These are phyloP conservation scores for Pezicula rhizophila DNA, from an alignment of 2,329 filamentous ascomycete species.

Conservation along the genomic window DNA sequence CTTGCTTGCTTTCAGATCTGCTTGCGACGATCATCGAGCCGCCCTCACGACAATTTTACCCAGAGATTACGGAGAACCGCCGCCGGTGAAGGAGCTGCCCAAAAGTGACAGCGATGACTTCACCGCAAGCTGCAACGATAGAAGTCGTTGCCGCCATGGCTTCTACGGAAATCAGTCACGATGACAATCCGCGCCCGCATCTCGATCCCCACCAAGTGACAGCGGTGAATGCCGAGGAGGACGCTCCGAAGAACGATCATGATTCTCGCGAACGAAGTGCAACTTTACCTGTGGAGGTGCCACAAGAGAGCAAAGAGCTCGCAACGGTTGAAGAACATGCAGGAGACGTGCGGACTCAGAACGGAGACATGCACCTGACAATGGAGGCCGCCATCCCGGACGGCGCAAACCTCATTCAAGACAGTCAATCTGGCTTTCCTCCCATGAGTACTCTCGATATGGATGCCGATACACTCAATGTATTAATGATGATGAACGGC, in stretches of 20 bases:
- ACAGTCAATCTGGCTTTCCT: constrained; percentile 1
- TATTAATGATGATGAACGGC: neutral
- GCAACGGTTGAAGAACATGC: neutral
- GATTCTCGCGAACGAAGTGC: neutral
- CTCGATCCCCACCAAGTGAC: constrained; percentile 7
- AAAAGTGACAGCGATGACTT: constrained; percentile 29
- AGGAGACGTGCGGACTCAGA: neutral
- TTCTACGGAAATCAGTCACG: constrained; percentile 4
- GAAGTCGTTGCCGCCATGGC: constrained; percentile 13
- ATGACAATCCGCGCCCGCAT: constrained; percentile 4
- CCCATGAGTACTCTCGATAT: neutral
- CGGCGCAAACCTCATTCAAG: constrained; percentile 4
- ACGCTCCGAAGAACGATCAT: neutral
- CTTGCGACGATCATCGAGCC: neutral
- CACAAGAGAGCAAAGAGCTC: neutral
- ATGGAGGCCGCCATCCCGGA: constrained; percentile 1
- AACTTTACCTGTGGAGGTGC: neutral
- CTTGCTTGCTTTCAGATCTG: neutral
- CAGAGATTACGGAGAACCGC: constrained; percentile 4
- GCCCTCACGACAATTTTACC: neutral
- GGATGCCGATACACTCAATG: constrained; percentile 1
- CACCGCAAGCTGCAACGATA: constrained; percentile 18
- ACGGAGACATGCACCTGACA: neutral
- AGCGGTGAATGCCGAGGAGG: constrained; percentile 6
- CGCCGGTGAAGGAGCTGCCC: constrained; percentile 28